A percentile compares a stretch with the other conserved stretches of the same genome.
These are phyloP conservation scores for Arabidopsis arenosa DNA, from an alignment of 345 rosid species.

Conservation along the genomic window DNA sequence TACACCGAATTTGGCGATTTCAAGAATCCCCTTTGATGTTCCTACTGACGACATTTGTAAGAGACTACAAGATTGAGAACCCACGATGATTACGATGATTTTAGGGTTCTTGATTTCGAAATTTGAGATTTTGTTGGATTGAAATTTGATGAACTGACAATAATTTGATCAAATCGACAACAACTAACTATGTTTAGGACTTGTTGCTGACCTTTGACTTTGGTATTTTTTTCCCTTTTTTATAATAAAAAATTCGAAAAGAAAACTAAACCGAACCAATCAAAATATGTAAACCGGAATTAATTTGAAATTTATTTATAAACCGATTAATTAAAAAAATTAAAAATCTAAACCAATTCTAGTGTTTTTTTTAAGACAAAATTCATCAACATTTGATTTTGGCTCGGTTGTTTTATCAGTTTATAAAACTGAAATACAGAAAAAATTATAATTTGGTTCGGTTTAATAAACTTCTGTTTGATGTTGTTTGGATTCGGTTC, in stretches of 20 bases:
- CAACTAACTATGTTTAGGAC: not conserved
- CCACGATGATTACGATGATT: not conserved
- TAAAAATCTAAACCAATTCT: not conserved
- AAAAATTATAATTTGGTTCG: too few relatives aligned
- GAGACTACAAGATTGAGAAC: not conserved
- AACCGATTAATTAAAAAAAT: not conserved
- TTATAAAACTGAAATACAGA: too few relatives aligned
- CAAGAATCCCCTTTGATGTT: conserved; percentile 75
- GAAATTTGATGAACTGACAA: not conserved
- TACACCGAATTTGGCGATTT: conserved; percentile 80
- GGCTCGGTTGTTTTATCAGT: too few relatives aligned
- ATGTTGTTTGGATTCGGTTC: not conserved
- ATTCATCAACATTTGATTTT: too few relatives aligned
- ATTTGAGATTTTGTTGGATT: not conserved
- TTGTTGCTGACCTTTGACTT: not conserved
- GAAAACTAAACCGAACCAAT: not conserved
- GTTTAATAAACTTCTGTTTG: not conserved
- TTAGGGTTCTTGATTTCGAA: not conserved
- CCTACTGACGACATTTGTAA: conserved; percentile 66
- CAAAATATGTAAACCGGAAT: not conserved
- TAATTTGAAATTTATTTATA: too few relatives aligned
- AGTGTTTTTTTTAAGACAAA: not conserved
- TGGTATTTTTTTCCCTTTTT: not conserved
- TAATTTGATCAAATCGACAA: not conserved
- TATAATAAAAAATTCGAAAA: not conserved